Evolutionary conservation across 2,329 filamentous ascomycete species (phyloP).

Genomic region (Fusarium succisae): DNA sequence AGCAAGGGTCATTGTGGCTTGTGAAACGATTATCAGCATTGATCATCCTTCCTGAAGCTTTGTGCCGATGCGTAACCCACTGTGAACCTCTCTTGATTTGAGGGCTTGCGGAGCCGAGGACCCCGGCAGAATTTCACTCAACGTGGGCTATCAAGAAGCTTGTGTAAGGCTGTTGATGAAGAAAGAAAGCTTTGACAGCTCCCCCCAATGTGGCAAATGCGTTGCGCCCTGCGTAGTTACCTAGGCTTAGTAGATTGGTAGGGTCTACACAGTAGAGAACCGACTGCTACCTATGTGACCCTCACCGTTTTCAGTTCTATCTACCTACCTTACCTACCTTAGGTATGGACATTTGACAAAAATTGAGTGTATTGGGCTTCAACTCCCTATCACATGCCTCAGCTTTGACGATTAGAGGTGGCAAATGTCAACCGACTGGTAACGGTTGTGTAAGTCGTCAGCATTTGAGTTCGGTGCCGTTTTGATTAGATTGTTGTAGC

Average conservation of each 20-base stretch:
- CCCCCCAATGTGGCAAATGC: conserved; percentile 5
- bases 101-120: conserved; percentile 17
- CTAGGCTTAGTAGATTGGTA: not conserved
- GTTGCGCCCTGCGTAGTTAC: not conserved
- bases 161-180: not conserved
- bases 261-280: conserved; percentile 1
- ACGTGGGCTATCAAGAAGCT: not conserved
- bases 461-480: conserved; percentile 5
- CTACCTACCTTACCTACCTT: not conserved
- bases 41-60: conserved; percentile 13
- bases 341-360: conserved; percentile 2
- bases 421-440: conserved; percentile 15
- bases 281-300: not conserved
- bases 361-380: not conserved
- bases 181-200: conserved; percentile 1
- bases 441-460: conserved; percentile 5
- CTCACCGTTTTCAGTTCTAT: conserved; percentile 25
- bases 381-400: conserved; percentile 22
- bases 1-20: conserved; percentile 28
- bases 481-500: not conserved
- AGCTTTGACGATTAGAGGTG: conserved; percentile 2
- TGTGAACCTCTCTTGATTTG: not conserved
- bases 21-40: conserved; percentile 4
- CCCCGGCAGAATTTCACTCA: not conserved
- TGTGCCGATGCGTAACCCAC: conserved; percentile 8